A percentile compares a stretch with the other conserved stretches of the same genome.
These are phyloP conservation scores for Phytomonas sp. DNA, from an alignment of 208 protist species.

Conservation along the genomic window DNA sequence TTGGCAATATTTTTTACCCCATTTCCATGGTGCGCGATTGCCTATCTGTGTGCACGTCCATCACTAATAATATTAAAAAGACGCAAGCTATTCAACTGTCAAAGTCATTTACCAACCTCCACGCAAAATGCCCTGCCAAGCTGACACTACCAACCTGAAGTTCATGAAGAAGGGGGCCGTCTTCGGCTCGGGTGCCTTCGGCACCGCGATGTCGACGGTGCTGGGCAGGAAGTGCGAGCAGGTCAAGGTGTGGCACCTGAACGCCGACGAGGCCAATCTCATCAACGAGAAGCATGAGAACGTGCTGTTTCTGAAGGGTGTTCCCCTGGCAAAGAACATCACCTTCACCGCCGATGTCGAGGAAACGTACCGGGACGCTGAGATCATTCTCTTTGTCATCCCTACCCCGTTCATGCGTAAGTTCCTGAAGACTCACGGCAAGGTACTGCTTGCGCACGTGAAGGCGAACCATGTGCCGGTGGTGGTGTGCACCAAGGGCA, in stretches of 20 bases:
- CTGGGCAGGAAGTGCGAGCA: slow-evolving; percentile 59
- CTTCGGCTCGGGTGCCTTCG: slow-evolving; percentile 82
- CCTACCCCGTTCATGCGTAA: slow-evolving; percentile 80
- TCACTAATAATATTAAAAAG: slow-evolving; percentile 1
- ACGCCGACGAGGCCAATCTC: slow-evolving; percentile 37
- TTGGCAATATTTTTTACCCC: too few relatives aligned
- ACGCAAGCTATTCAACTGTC: too few relatives aligned
- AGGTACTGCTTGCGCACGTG: slow-evolving; percentile 30
- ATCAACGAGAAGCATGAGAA: slow-evolving; percentile 77
- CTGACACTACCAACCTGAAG: slow-evolving; percentile 21
- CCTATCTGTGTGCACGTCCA: too few relatives aligned
- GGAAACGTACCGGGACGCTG: slow-evolving; percentile 33
- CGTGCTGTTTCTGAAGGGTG: slow-evolving; percentile 61
- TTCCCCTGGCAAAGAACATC: slow-evolving; percentile 50
- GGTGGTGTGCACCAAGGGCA: slow-evolving; percentile 76
- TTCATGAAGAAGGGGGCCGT: slow-evolving; percentile 55
- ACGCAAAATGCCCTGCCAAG: too few relatives aligned
- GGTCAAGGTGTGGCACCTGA: slow-evolving; percentile 74
- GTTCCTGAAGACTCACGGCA: slow-evolving; percentile 53
- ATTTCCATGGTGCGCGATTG: too few relatives aligned
- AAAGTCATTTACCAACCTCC: too few relatives aligned
- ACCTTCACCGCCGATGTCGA: slow-evolving; percentile 47
- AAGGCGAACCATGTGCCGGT: slow-evolving; percentile 40
- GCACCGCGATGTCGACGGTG: slow-evolving; percentile 57
- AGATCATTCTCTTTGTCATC: slow-evolving; percentile 79